Base-by-base conservation (phyloP, 495 filamentous ascomycete species). In the Neurospora africana region DNA sequence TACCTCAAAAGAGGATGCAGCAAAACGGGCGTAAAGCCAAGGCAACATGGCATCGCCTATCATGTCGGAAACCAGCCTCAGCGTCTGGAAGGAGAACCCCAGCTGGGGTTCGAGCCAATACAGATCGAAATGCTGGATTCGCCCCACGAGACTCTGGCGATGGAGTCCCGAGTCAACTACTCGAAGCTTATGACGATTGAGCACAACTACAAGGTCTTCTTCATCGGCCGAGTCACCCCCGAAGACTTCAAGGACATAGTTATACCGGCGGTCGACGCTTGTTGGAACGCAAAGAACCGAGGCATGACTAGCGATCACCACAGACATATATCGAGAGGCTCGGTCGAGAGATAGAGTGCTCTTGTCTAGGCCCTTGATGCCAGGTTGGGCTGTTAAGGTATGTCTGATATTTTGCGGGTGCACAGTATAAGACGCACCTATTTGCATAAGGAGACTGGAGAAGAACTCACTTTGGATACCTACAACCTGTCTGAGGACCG, bases 201-300 rank as follows among this genome's bases (percentile, higher is more conserved):
- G 71, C 84, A 86, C 77, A 83, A 85, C 68, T 76, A 82, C 70
- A 83, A 82, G 72, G 81, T 84, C 19, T 81, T 80, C 71, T 86
- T 87, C 68, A 81, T 83, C 36, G 78, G 81, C n/a, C 74, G 73
- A 5, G 80, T 88, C 23, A 69, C 71, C 2, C 41, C 69, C 5
- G 73, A 75, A 5, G 77, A 80, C 69, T 78, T 84, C 70, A 68
- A 79, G 37, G 71, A 82, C 1, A 74, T 79, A 35, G 83, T 85
- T 43, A 71, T 69, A 33, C 71, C 73, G 5, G 83, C 84, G 5
- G 83, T 85, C 36, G 78, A 85, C 70, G 65, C 76, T n/a, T 86
- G 83, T 74, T 86, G 83, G 83, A 40, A 71, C 44, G 72, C 80
- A n/a, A 81, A 86, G 75, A 71, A 76, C 74, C 79, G 76, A 53